Evolutionary conservation across 768 basidiomycete species (phyloP).

Genomic region (Russula ochroleuca): DNA sequence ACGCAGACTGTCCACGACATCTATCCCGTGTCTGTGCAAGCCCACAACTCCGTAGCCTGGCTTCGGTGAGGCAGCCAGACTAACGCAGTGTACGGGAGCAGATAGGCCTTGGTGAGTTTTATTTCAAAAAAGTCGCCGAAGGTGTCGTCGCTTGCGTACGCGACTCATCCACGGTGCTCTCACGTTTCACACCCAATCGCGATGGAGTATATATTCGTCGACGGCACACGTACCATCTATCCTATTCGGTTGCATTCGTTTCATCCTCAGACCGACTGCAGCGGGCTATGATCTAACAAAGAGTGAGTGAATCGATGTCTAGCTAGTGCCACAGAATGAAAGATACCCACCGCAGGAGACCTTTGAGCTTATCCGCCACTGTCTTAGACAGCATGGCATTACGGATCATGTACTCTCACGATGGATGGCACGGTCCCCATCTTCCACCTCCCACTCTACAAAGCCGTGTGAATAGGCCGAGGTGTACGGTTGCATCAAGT

Average conservation of each 20-base stretch:
- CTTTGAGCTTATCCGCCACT: not conserved
- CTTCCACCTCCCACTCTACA: not conserved
- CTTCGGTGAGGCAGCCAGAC: not conserved
- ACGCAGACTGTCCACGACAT: not conserved
- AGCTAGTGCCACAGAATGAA: not conserved
- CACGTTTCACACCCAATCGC: too few species aligned
- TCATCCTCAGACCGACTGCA: too few species aligned
- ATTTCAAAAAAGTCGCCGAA: too few species aligned
- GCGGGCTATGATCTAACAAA: not conserved
- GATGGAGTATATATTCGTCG: too few species aligned
- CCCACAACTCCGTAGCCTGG: not conserved
- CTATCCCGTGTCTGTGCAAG: too few species aligned
- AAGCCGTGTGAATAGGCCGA: not conserved
- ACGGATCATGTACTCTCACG: not conserved
- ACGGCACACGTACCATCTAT: too few species aligned
- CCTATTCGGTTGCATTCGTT: too few species aligned
- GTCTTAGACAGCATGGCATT: not conserved
- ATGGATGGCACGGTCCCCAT: not conserved
- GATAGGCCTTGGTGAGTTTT: too few species aligned
- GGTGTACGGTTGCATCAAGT: too few species aligned
- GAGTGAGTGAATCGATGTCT: constrained; percentile 1
- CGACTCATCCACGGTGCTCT: too few species aligned
- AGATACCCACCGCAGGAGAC: not conserved
- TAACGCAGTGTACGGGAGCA: not conserved
- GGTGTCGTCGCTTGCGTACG: too few species aligned